These are phyloP conservation scores for Clonostachys rhizophaga DNA, from an alignment of 2,329 filamentous ascomycete species.

Conservation along the genomic window DNA sequence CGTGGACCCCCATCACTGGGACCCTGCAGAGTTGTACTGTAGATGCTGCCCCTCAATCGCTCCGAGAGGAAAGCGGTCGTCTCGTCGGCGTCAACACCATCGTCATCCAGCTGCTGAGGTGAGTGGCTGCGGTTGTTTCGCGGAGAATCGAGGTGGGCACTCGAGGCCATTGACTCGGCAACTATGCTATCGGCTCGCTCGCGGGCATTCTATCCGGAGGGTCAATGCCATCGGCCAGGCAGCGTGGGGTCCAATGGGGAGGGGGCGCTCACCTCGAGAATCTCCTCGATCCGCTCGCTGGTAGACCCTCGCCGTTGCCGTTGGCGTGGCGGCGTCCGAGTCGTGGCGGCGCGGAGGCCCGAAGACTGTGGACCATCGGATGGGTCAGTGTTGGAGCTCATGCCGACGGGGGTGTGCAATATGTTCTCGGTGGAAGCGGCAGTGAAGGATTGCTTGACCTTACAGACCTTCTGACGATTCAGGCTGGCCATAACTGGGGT, in stretches of 20 bases:
- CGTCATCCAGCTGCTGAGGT: neutral
- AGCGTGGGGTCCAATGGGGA: neutral
- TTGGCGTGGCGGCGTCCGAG: conserved; percentile 2
- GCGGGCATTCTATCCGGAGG: conserved; percentile 27
- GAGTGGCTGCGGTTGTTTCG: neutral
- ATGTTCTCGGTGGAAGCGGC: neutral
- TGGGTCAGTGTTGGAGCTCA: neutral
- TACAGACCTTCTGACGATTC: neutral
- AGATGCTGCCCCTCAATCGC: neutral
- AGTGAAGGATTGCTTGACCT: neutral
- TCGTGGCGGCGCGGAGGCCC: neutral
- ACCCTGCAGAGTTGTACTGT: neutral
- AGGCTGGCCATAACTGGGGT: neutral
- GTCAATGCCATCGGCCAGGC: neutral
- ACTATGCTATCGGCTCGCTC: conserved; percentile 36
- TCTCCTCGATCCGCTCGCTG: conserved; percentile 35
- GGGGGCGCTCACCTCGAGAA: conserved; percentile 35
- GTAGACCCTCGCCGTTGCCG: conserved; percentile 18
- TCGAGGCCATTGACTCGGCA: conserved; percentile 9
- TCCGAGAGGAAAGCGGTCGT: conserved; percentile 17
- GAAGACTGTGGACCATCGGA: neutral
- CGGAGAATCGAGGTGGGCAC: conserved; percentile 4
- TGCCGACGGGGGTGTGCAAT: neutral
- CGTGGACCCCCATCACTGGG: neutral
- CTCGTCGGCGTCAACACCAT: conserved; percentile 25